Evolutionary conservation across 768 basidiomycete genomes (phyloP).

Genomic region (Boletus sp.): DNA sequence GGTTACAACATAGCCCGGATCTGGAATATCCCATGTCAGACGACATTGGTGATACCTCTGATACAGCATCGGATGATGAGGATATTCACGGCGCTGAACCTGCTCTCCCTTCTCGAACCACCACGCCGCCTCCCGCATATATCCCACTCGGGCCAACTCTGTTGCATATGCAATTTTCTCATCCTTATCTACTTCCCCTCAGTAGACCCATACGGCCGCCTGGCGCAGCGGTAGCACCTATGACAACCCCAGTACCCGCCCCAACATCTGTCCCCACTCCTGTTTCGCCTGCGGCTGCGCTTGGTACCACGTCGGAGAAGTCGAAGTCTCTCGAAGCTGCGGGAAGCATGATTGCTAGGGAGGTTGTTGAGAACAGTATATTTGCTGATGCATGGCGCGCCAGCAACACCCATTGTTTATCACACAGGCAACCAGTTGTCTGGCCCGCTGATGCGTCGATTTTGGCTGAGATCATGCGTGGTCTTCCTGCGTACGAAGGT

Average conservation of each 20-base stretch:
- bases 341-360: conserved; percentile 59
- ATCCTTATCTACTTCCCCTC: conserved; percentile 58
- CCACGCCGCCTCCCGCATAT: conserved; percentile 70
- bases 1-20: conserved; percentile 53
- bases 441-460: conserved; percentile 60
- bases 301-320: conserved; percentile 64
- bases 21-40: conserved; percentile 32
- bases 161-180: conserved; percentile 66
- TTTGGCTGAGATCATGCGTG: conserved; percentile 38
- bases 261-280: conserved; percentile 73
- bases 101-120: conserved; percentile 45
- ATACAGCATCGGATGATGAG: conserved; percentile 41
- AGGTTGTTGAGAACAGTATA: conserved; percentile 69
- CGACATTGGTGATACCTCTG: conserved; percentile 39
- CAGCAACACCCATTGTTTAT: conserved; percentile 25
- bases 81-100: conserved; percentile 33
- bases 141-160: conserved; percentile 69
- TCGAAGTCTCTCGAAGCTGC: conserved; percentile 67
- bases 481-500: conserved; percentile 38
- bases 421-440: conserved; percentile 34
- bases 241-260: conserved; percentile 40
- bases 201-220: conserved; percentile 61
- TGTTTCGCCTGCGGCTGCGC: conserved; percentile 73
- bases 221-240: conserved; percentile 48
- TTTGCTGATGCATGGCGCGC: conserved; percentile 70